Evolutionary conservation across 208 protist genomes (phyloP), one percentile per base, ranked within the genome.

Genomic region (Tetramitus jugosus): DNA sequence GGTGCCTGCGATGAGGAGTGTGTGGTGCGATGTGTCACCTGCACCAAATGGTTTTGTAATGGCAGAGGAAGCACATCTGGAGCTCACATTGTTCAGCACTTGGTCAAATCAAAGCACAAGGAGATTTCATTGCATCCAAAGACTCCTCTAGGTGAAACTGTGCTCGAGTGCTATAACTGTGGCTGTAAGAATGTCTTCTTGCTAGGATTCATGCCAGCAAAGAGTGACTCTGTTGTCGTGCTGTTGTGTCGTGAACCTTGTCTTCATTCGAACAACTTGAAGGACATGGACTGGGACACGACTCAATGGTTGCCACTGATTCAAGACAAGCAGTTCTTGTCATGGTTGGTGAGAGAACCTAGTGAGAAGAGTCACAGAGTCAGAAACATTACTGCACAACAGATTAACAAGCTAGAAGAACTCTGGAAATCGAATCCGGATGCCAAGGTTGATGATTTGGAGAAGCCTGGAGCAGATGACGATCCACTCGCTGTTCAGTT

Each of bases 91-190:
- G 83, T 97, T 60, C 85, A 89, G 52, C 94, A 97, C 79, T 81
- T 97, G 2, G 92, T 96, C 7, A 84, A 89, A 39, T 83, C 86
- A 3, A 92, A 91, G 67, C 89, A 96, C 82, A 93, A 92, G 45
- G 89, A 93, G 40, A 67, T 96, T 43, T 46, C 60, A 26, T 83
- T 97, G 23, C 93, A 97, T 84, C 13, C 76, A 13, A 86, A 94
- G n/a, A 86, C 83, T 33, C 85, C 83, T 23, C 82, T 97, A n/a
- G 92, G 93, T 72, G 94, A 96, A 49, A 91, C 89, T 6, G 77
- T 84, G 37, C 76, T 97, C 13, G 94, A 97, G 83, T 97, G 94
- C 84, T 97, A 95, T 82, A 91, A 94, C 76, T 97, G 94, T 80
- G 87, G 86, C 13, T 91, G 83, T 35, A 82, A 81, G 35, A 96